Base-by-base conservation (phyloP, 805 yeast genomes). In the Kluyveromyces siamensis region DNA sequence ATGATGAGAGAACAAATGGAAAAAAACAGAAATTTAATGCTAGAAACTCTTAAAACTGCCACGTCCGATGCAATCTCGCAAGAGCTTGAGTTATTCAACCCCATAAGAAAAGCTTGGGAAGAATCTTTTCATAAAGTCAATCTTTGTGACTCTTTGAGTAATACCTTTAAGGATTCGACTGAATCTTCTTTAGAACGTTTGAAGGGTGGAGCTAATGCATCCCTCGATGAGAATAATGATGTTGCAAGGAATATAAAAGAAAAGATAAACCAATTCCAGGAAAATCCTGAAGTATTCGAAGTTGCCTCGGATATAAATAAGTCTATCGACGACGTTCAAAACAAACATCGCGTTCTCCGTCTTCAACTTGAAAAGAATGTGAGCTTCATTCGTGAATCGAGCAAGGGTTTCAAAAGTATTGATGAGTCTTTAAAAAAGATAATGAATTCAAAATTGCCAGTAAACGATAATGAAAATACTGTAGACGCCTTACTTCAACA, bases 101-200 rank as follows among this genome's bases (percentile, higher is more conserved):
- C 69, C 7, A 54, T 58, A n/a, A 55, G 50, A 45, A 46, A 52
- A 10, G 61, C 57, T 39, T 65, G 68, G 63, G 62, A 59, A 49
- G 52, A 53, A 10, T 61, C 69, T 5, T 55, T 64, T 9, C 60
- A 60, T 8, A 50, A 59, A 16, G 62, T 67, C 19, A 67, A 67
- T 43, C 50, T 52, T n/a, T 61, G 65, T 45, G 71, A 67, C 54
- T 59, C 62, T 9, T 45, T 62, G 13, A 64, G 57, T 43, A 61
- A 60, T 37, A 50, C 46, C 2, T 58, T 58, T 33, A 54, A 54
- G 21, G 50, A 54, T 35, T 51, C 55, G 18, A 51, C 59, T 48
- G 50, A 45, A 8, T 41, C 50, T 4, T 52, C 60, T 1, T 41
- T 65, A 8, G 43, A 47, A 4, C 48, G 44, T 4, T 59, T 65